These are phyloP conservation scores for Picocystis sp. DNA, from an alignment of 163 green algal genomes.

Conservation along the genomic window DNA sequence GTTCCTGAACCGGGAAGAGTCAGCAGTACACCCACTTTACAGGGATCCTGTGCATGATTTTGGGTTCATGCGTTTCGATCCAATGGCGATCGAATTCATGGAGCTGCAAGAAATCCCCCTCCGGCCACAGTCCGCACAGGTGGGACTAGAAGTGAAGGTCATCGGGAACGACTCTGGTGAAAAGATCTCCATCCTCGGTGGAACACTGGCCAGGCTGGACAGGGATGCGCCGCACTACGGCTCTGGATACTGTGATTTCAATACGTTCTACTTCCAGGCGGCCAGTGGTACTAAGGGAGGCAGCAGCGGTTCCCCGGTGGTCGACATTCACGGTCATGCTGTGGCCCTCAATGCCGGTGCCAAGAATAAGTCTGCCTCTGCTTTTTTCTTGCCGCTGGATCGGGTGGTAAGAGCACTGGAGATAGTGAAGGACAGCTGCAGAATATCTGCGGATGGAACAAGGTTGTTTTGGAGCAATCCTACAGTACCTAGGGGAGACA, in stretches of 20 bases:
- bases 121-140: slow-evolving; percentile 35
- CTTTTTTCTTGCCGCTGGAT: slow-evolving; percentile 79
- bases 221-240: slow-evolving; percentile 64
- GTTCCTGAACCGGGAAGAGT: slow-evolving; percentile 82
- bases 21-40: slow-evolving; percentile 59
- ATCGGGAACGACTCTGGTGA: slow-evolving; percentile 82
- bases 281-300: slow-evolving; percentile 44
- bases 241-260: slow-evolving; percentile 74
- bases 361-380: slow-evolving; percentile 64
- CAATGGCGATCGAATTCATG: slow-evolving; percentile 63
- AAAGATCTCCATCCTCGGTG: slow-evolving; percentile 73
- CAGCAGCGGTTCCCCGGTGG: slow-evolving; percentile 62
- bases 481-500: slow-evolving; percentile 44
- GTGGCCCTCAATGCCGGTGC: slow-evolving; percentile 78
- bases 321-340: slow-evolving; percentile 54
- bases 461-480: slow-evolving; percentile 18
- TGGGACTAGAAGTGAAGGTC: slow-evolving; percentile 64
- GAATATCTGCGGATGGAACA: too few species aligned
- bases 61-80: slow-evolving; percentile 80
- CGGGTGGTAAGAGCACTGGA: slow-evolving; percentile 55
- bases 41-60: slow-evolving; percentile 87
- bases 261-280: slow-evolving; percentile 75
- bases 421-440: slow-evolving; percentile 37
- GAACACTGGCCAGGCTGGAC: slow-evolving; percentile 71
- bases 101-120: slow-evolving; percentile 48